These are phyloP conservation scores for Paraphoma sp. DNA, from an alignment of 2,329 filamentous ascomycete species.

Conservation along the genomic window DNA sequence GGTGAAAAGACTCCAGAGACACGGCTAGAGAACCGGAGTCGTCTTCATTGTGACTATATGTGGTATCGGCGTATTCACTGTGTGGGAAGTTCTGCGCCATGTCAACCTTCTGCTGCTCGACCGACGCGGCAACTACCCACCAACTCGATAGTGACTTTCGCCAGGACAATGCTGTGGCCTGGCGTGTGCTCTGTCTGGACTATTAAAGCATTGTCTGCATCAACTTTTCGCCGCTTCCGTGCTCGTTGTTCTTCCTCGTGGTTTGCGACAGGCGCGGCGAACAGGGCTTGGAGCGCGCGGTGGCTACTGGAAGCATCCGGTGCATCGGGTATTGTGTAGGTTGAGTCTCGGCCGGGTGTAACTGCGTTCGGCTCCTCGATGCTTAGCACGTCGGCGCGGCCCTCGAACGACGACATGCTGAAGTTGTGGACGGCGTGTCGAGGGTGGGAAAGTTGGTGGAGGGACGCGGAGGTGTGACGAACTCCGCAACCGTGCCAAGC, in stretches of 20 bases:
- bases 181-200: slow-evolving; percentile 7
- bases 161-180: slow-evolving; percentile 38
- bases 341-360: not conserved
- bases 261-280: slow-evolving; percentile 13
- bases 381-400: slow-evolving; percentile 21
- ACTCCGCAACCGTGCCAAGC: slow-evolving; percentile 10
- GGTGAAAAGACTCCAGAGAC: slow-evolving; percentile 31
- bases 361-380: not conserved
- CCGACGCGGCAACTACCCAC: slow-evolving; percentile 18
- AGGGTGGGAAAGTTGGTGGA: slow-evolving; percentile 1
- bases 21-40: slow-evolving; percentile 8
- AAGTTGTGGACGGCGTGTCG: not conserved
- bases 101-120: slow-evolving; percentile 7
- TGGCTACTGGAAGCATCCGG: slow-evolving; percentile 18
- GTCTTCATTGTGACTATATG: not conserved
- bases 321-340: slow-evolving; percentile 3
- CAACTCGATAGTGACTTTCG: slow-evolving; percentile 31
- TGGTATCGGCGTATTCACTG: not conserved
- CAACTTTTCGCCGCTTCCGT: slow-evolving; percentile 38
- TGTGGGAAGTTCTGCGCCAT: slow-evolving; percentile 9
- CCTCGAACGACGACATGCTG: slow-evolving; percentile 27
- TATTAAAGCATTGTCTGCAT: slow-evolving; percentile 5
- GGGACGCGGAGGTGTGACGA: slow-evolving; percentile 9
- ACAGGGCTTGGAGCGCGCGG: slow-evolving; percentile 20
- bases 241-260: slow-evolving; percentile 18